These are phyloP conservation scores for Whalleya microplaca DNA, from an alignment of 2,329 filamentous ascomycete genomes.

Conservation along the genomic window DNA sequence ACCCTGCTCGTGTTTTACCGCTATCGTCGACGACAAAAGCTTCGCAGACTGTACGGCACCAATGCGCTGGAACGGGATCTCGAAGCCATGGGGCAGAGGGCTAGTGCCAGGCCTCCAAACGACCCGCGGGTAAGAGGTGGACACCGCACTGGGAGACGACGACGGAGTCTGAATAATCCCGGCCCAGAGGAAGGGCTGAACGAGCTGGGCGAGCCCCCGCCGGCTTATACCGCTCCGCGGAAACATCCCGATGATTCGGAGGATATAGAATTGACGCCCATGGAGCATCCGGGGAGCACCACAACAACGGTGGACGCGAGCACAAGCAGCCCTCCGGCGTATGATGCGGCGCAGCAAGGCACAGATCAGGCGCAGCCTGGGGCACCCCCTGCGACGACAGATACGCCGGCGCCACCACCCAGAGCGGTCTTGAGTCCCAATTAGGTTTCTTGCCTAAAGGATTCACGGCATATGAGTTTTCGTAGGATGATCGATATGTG, in stretches of 20 bases:
- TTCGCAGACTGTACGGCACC: conserved; percentile 22
- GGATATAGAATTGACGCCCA: conserved; percentile 25
- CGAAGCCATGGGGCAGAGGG: conserved; percentile 23
- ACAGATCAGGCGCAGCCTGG: conserved; percentile 4
- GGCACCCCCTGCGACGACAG: conserved; percentile 5
- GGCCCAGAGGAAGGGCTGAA: conserved; percentile 39
- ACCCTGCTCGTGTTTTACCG: conserved; percentile 32
- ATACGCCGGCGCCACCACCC: conserved; percentile 24
- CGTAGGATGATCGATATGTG: background rate
- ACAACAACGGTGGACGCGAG: conserved; percentile 4
- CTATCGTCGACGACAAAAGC: conserved; percentile 28
- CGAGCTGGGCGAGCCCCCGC: conserved; percentile 39
- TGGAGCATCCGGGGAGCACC: conserved; percentile 13
- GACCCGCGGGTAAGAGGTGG: conserved; percentile 13
- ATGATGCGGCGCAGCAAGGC: conserved; percentile 20
- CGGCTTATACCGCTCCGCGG: conserved; percentile 33
- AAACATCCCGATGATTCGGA: conserved; percentile 23
- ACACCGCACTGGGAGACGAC: conserved; percentile 9
- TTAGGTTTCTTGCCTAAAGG: conserved; percentile 2
- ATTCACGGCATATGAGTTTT: background rate
- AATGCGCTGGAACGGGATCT: conserved; percentile 28
- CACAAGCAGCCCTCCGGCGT: conserved; percentile 17
- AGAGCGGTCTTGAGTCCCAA: conserved; percentile 24
- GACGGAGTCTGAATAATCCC: conserved; percentile 19
- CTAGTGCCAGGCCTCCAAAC: conserved; percentile 12